A percentile compares a stretch with the other conserved stretches of the same genome.
These are phyloP conservation scores for Adansonia gregorii DNA, from an alignment of 441 rosid genomes.

Conservation along the genomic window DNA sequence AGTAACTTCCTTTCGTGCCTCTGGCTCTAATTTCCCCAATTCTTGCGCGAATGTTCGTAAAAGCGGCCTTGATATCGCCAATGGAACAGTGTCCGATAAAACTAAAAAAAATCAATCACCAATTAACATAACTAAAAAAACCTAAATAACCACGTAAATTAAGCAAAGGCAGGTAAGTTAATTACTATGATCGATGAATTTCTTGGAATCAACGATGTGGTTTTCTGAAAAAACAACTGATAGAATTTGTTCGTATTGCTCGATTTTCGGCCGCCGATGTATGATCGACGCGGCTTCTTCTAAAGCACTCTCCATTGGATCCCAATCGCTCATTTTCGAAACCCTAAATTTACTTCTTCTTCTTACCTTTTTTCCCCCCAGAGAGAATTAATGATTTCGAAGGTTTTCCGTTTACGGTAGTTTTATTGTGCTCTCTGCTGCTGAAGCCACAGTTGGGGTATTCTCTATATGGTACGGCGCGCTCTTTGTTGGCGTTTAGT, in stretches of 20 bases:
- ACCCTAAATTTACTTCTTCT: neutral
- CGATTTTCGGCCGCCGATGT: constrained; percentile 99
- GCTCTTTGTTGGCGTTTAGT: neutral
- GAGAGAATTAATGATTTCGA: neutral
- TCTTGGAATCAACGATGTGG: constrained; percentile 76
- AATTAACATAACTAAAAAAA: neutral
- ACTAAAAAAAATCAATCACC: constrained; percentile 46
- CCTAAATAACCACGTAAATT: neutral
- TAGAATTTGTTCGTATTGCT: constrained; percentile 89
- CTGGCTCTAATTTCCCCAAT: constrained; percentile 75
- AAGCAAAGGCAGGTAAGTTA: constrained; percentile 12
- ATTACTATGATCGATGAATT: constrained; percentile 86
- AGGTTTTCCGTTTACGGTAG: neutral
- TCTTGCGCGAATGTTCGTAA: constrained; percentile 90
- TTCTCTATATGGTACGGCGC: neutral
- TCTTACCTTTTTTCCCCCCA: neutral
- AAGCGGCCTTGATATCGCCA: constrained; percentile 96
- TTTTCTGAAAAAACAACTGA: constrained; percentile 80
- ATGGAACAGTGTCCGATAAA: constrained; percentile 92
- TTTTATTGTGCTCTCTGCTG: neutral
- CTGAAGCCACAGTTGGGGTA: neutral
- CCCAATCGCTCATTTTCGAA: neutral
- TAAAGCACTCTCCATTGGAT: constrained; percentile 76
- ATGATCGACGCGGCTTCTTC: constrained; percentile 72
- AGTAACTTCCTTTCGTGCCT: constrained; percentile 90